Evolutionary conservation across 495 filamentous ascomycete genomes (phyloP).

Genomic region (Talaromyces trachyspermus): DNA sequence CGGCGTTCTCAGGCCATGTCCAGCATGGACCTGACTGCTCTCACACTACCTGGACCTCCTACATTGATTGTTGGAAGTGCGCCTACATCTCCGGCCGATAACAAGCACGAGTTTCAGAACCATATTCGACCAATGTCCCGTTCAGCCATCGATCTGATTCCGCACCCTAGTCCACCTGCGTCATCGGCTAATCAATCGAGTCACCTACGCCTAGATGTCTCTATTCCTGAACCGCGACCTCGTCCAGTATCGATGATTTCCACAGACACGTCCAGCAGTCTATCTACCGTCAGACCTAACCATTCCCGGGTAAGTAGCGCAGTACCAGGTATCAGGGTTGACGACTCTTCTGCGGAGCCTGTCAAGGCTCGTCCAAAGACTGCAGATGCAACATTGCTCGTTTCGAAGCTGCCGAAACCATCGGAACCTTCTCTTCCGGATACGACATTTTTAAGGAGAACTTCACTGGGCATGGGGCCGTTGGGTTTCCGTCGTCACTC

Average conservation of each 20-base stretch:
- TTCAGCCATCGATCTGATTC: conserved; percentile 22
- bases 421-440: conserved; percentile 3
- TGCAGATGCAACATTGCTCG: conserved; percentile 40
- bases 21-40: conserved; percentile 69
- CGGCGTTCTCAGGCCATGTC: conserved; percentile 82
- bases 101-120: conserved; percentile 19
- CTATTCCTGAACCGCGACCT: conserved; percentile 61
- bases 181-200: conserved; percentile 28
- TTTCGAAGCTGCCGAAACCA: neutral
- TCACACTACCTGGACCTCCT: conserved; percentile 50
- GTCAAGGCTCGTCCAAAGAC: conserved; percentile 32
- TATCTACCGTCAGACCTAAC: conserved; percentile 43
- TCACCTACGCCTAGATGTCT: conserved; percentile 34
- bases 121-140: conserved; percentile 30
- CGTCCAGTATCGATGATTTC: conserved; percentile 68
- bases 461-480: neutral
- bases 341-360: neutral
- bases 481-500: neutral
- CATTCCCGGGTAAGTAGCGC: conserved; percentile 19
- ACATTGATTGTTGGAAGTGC: conserved; percentile 52
- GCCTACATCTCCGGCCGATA: conserved; percentile 58
- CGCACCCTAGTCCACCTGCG: conserved; percentile 26
- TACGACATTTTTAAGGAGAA: neutral
- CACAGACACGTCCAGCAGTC: conserved; percentile 62
- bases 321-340: conserved; percentile 20